These are phyloP conservation scores for Arthrobotrys musiformis DNA, from an alignment of 2,329 filamentous ascomycete genomes.

Conservation along the genomic window DNA sequence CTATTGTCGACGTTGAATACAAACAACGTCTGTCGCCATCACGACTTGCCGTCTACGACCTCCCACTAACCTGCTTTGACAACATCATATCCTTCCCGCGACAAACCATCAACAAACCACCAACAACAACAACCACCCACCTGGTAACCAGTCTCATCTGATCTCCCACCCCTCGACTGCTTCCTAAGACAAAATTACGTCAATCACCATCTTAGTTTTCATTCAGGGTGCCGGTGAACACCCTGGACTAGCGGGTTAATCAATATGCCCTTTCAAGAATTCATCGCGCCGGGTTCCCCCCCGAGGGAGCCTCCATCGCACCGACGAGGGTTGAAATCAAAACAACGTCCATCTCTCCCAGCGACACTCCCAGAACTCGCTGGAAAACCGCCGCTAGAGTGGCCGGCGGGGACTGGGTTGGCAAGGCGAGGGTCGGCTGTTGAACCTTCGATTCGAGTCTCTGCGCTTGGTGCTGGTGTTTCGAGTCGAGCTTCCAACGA, in stretches of 20 bases:
- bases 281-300: background rate
- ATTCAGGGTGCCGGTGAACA: constrained; percentile 29
- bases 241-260: constrained; percentile 9
- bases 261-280: constrained; percentile 9
- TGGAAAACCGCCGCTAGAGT: background rate
- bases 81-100: background rate
- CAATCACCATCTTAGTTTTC: background rate
- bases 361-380: background rate
- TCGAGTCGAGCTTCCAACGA: background rate
- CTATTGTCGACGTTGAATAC: background rate
- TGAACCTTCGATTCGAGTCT: background rate
- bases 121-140: background rate
- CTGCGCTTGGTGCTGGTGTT: background rate
- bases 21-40: background rate
- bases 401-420: background rate
- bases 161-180: too few species aligned
- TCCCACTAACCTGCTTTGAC: background rate
- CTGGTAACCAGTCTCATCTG: background rate
- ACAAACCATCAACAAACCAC: background rate
- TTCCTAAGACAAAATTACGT: constrained; percentile 15
- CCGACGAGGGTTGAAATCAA: background rate
- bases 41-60: constrained; percentile 21
- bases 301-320: background rate
- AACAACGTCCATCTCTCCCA: background rate
- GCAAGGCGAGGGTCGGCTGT: background rate